These are phyloP conservation scores for Blepharisma stoltei DNA, from an alignment of 73 alveolate species.

Conservation along the genomic window DNA sequence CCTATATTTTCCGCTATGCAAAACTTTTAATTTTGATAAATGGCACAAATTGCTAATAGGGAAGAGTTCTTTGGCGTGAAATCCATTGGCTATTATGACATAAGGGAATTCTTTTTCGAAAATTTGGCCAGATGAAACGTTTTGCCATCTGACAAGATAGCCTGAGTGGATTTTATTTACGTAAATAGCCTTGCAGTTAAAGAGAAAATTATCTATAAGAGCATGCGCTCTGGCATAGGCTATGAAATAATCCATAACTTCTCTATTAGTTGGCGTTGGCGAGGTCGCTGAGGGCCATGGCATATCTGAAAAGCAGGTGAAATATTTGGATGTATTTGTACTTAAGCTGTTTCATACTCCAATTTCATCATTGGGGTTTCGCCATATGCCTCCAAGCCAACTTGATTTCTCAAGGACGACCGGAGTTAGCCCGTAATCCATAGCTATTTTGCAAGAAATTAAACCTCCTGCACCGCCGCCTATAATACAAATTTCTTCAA, in stretches of 20 bases:
- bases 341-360: background rate
- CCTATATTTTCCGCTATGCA: background rate
- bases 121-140: background rate
- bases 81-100: background rate
- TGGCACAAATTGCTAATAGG: background rate
- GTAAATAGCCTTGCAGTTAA: background rate
- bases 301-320: background rate
- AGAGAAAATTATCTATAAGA: background rate
- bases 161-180: background rate
- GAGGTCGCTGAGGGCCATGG: background rate
- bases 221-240: background rate
- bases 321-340: background rate
- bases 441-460: background rate
- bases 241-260: background rate
- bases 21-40: background rate
- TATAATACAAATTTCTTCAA: conserved; percentile 2
- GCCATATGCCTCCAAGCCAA: conserved; percentile 16
- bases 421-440: background rate
- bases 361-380: background rate
- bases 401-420: background rate
- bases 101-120: background rate
- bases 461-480: background rate
- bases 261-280: background rate
- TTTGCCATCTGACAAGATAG: conserved; percentile 5
- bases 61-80: background rate